Evolutionary conservation across 257 asterid genomes (phyloP), one percentile per base, ranked within the genome.

Genomic region (Lantana camara): DNA sequence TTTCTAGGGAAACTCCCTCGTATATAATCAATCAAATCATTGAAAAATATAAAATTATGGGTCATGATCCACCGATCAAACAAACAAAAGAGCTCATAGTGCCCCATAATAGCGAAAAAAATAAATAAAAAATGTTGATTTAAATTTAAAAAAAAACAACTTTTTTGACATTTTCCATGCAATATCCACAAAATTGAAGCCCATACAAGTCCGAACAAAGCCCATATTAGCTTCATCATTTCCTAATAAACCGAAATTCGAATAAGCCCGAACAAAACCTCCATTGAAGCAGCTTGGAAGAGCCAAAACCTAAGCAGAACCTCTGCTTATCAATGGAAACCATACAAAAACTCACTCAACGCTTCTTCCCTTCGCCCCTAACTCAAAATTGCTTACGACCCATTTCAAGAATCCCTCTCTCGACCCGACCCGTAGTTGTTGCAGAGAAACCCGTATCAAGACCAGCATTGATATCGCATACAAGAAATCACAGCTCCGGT

Each of bases 301-400:
- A 50, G 9, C 32, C 48, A 41, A 47, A 6, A 29, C 4, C 22
- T 4, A 1, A 23, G 27, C 41, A 12, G 10, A 15, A 11, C 6
- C n/a, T 29, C 51, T 9, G 62, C 16, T 48, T n/a, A 58, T 12
- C 62, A 57, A 87, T 87, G 95, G 91, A 77, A 41, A 66, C 61
- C 79, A 53, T 87, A 52, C 93, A 74, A 10, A 83, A 89, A 62
- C 51, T 83, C 60, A 56, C 68, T 48, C 83, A 73, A 67, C 86
- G 80, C 29, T 50, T 75, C 45, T 48, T 63, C 45, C 74, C 88
- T 55, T 8, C 56, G n/a, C 64, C 83, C 58, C 8, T 64, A 27
- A 51, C 78, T 11, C 72, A 51, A 34, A 75, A 56, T 4, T 74
- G 66, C 84, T 30, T 75, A 57, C 72, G 64, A 50, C 9, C 79